Base-by-base conservation (phyloP, 495 filamentous ascomycete species). In the Xylaria cubensis region DNA sequence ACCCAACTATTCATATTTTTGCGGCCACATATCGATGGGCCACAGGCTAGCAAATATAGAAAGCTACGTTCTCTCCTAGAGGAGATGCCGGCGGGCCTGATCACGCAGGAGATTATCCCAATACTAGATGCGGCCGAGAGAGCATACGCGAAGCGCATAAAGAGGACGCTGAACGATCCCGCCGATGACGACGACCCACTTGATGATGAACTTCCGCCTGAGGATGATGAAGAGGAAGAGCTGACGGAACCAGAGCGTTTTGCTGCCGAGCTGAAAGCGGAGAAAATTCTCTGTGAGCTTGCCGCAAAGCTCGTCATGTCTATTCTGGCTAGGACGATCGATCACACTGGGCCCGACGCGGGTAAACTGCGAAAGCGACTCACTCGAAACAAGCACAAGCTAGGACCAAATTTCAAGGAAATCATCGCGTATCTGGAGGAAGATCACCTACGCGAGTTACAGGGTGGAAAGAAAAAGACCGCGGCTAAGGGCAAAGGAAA, bases 241-340 rank as follows among this genome's bases (percentile, higher is more conserved):
- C 82, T 88, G 0, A 80, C 81, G 12, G 86, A 86, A 9, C 82
- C 80, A 36, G 88, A 91, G 70, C 86, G 85, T 24, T 84, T 88
- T 64, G 86, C 86, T 15, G 86, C 86, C 29, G 87, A 89, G 64
- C 83, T 97, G 17, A 82, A 93, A 48, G 88, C 93, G 2, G 95
- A 98, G 78, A 89, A 95, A 75, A 87, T 90, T 21, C 85, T 98
- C 0, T 98, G 95, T 81, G 92, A 93, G 74, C 84, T 97, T 3
- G 89, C 94, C 6, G 91, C 92, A 50, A 94, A 94, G 74, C 86
- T 96, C 44, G 93, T 97, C 10, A 84, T 97, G 29, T 90, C 91
- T 0, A 88, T 97, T 32, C 84, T 93, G 6, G 93, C 89, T 10
- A 88, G 90, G 50, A 88, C 92, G 21, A 78, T 97, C 56, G 94